Conservation (phyloP, 225 moss, liverwort and hornwort species). For the Marchantia polymorpha region DNA sequence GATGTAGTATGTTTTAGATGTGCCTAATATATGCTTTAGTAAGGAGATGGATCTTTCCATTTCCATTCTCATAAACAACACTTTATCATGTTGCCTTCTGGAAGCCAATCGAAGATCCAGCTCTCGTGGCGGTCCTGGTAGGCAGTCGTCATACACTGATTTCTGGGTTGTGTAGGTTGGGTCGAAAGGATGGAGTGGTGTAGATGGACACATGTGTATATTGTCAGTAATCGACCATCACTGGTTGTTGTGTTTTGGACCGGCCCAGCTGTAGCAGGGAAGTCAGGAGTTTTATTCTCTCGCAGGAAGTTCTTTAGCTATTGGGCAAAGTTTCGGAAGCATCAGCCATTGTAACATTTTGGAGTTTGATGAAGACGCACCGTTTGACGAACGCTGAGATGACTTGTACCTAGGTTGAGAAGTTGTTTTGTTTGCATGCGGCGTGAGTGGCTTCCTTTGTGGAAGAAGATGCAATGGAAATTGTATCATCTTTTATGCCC, state of each 20-base stretch:
- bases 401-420: too few species aligned
- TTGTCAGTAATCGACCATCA: conserved; percentile 9
- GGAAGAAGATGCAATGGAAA: too few species aligned
- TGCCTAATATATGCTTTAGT: conserved; percentile 7
- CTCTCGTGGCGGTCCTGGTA: background rate
- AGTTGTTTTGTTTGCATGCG: too few species aligned
- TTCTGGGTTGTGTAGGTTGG: conserved; percentile 10
- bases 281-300: conserved; percentile 1
- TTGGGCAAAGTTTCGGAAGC: background rate
- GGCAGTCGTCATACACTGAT: conserved; percentile 8
- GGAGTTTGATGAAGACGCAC: background rate
- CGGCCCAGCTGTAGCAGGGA: conserved; percentile 13
- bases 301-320: background rate
- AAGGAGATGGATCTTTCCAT: conserved; percentile 4
- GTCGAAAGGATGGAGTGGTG: background rate
- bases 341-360: background rate
- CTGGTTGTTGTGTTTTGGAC: conserved; percentile 4
- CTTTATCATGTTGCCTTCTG: conserved; percentile 8
- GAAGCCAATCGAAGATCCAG: conserved; percentile 1
- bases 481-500: too few species aligned
- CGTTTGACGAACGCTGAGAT: too few species aligned
- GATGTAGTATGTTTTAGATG: conserved; percentile 1
- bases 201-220: conserved; percentile 5
- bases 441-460: too few species aligned
- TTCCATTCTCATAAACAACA: conserved; percentile 12